Evolutionary conservation across 2,329 filamentous ascomycete species (phyloP).

Genomic region (Aspergillus sp.): DNA sequence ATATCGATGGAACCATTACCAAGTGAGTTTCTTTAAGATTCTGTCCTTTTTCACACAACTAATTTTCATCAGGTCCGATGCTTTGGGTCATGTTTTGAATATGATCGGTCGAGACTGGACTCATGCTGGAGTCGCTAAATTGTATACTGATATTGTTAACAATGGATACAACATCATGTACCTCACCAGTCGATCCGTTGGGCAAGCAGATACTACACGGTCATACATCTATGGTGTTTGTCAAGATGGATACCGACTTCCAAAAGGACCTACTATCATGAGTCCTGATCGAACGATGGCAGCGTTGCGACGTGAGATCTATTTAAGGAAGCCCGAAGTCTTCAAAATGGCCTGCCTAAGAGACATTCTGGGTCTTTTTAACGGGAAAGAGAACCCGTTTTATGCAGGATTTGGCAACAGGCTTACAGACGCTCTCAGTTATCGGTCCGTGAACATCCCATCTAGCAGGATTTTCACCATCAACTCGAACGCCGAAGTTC

Average conservation of each 20-base stretch:
- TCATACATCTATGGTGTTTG: constrained; percentile 85
- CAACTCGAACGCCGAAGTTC: constrained; percentile 96
- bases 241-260: constrained; percentile 83
- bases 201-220: constrained; percentile 86
- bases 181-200: constrained; percentile 88
- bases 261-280: constrained; percentile 89
- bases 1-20: constrained; percentile 98
- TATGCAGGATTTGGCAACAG: constrained; percentile 97
- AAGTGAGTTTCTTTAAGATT: constrained; percentile 55
- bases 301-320: constrained; percentile 85
- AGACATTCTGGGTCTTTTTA: constrained; percentile 89
- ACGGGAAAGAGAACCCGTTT: constrained; percentile 74
- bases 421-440: constrained; percentile 92
- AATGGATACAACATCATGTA: constrained; percentile 99
- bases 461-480: constrained; percentile 96
- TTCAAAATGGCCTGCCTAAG: constrained; percentile 99
- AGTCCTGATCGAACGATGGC: constrained; percentile 94
- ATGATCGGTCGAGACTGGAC: constrained; percentile 99
- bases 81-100: constrained; percentile 88
- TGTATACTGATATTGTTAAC: constrained; percentile 90
- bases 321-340: constrained; percentile 92
- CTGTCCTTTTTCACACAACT: constrained; percentile 8
- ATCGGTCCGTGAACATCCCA: constrained; percentile 93
- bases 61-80: constrained; percentile 63
- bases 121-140: constrained; percentile 90